Evolutionary conservation across 2,329 filamentous ascomycete species (phyloP).

Genomic region (Cadophora gregata): DNA sequence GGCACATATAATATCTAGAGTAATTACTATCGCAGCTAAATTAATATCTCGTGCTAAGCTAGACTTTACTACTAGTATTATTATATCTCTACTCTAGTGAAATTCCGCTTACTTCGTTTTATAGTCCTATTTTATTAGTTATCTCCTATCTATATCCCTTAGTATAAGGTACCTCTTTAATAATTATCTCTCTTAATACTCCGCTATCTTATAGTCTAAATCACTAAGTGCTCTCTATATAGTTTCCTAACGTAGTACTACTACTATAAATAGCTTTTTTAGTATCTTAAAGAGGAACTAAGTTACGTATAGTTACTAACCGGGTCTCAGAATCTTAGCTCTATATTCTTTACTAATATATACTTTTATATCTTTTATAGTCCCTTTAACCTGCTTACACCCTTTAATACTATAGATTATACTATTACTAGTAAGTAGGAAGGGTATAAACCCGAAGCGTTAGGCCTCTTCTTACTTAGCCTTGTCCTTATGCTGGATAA

Average conservation of each 20-base stretch:
- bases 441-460: neutral
- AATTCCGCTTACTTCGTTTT: neutral
- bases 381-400: neutral
- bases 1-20: neutral
- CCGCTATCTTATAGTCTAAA: neutral
- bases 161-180: neutral
- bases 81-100: neutral
- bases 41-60: neutral
- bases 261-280: neutral
- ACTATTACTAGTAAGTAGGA: neutral
- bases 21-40: neutral
- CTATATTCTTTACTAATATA: neutral
- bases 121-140: neutral
- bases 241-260: neutral
- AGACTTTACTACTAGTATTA: neutral
- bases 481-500: neutral
- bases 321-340: neutral
- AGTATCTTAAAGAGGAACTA: neutral
- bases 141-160: neutral
- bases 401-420: neutral
- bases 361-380: neutral
- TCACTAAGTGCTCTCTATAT: neutral
- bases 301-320: neutral
- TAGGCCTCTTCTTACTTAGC: neutral
- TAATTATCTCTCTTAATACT: neutral